phyloP scores from a whole-genome alignment of 139 green algal species.

The Trebouxia sp. region DNA sequence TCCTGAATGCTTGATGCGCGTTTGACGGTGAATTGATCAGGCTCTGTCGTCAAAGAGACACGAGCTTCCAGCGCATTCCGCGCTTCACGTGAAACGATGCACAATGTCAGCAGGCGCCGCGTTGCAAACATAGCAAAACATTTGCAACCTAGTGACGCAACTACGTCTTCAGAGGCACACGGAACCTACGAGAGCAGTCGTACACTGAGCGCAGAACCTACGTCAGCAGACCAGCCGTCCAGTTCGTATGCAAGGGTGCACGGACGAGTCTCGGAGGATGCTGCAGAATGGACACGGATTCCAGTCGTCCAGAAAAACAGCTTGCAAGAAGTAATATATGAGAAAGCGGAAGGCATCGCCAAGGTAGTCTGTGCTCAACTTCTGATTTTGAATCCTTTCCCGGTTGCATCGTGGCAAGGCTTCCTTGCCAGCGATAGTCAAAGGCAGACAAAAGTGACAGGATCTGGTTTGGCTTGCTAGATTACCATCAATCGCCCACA shows the following conservation, averaged over 20 bases:
- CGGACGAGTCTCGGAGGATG: slow-evolving; percentile 65
- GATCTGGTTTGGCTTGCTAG: slow-evolving; percentile 50
- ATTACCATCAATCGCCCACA: slow-evolving; percentile 96
- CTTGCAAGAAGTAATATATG: slow-evolving; percentile 84
- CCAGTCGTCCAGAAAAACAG: slow-evolving; percentile 49
- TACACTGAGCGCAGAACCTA: no score
- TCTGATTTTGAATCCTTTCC: not conserved
- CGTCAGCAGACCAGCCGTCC: not conserved
- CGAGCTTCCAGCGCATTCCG: no score
- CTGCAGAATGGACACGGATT: slow-evolving; percentile 63
- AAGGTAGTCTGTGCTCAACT: slow-evolving; percentile 59
- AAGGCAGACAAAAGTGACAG: not conserved
- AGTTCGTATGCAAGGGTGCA: slow-evolving; percentile 61
- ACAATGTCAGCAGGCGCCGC: not conserved
- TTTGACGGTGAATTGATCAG: no score
- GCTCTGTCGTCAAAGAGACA: no score
- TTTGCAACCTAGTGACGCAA: not conserved
- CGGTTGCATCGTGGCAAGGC: not conserved
- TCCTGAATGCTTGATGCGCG: no score
- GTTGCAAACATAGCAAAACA: not conserved
- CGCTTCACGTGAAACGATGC: no score
- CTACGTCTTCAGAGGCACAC: no score
- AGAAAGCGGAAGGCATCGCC: slow-evolving; percentile 92
- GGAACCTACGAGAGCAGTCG: no score
- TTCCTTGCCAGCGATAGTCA: not conserved